These are phyloP conservation scores for Boletellus ananas DNA, from an alignment of 768 basidiomycete genomes.

Conservation along the genomic window DNA sequence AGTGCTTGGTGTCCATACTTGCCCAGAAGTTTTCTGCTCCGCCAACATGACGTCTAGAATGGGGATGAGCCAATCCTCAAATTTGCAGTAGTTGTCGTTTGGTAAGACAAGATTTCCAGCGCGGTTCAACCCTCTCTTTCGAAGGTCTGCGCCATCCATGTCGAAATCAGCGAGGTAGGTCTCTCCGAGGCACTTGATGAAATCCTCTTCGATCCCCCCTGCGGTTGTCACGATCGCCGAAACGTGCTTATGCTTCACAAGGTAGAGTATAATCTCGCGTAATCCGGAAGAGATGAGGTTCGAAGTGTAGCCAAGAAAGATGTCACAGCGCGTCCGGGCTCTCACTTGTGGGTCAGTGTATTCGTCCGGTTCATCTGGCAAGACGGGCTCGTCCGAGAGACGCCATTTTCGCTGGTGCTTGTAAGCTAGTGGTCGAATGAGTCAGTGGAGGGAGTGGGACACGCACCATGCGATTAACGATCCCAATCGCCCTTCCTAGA, in stretches of 20 bases:
- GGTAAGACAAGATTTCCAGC: constrained; percentile 96
- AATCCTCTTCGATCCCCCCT: constrained; percentile 97
- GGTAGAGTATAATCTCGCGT: constrained; percentile 85
- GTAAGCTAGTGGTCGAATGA: not conserved
- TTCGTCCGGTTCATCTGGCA: constrained; percentile 67
- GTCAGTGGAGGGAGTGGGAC: not conserved
- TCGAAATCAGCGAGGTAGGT: constrained; percentile 94
- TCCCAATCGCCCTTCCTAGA: constrained; percentile 80
- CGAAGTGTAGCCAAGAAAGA: constrained; percentile 98
- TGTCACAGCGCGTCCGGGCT: constrained; percentile 69
- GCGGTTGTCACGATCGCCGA: constrained; percentile 93
- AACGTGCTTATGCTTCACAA: constrained; percentile 91
- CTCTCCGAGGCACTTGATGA: constrained; percentile 97
- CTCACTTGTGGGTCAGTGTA: constrained; percentile 56
- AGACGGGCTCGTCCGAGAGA: constrained; percentile 77
- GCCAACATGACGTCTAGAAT: constrained; percentile 86
- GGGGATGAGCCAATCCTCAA: constrained; percentile 98
- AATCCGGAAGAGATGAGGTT: constrained; percentile 98
- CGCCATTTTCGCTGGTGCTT: constrained; percentile 74
- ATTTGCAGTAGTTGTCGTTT: constrained; percentile 98
- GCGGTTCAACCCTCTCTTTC: constrained; percentile 90
- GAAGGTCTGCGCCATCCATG: constrained; percentile 83
- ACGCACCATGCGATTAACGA: constrained; percentile 89
- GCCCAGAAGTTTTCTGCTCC: constrained; percentile 72
- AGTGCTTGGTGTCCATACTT: constrained; percentile 88